A percentile compares a stretch with the other conserved stretches of the same genome.
Evolutionary conservation across 202 grass and related monocot genomes (phyloP).

Genomic region (Saccharum hybrid): DNA sequence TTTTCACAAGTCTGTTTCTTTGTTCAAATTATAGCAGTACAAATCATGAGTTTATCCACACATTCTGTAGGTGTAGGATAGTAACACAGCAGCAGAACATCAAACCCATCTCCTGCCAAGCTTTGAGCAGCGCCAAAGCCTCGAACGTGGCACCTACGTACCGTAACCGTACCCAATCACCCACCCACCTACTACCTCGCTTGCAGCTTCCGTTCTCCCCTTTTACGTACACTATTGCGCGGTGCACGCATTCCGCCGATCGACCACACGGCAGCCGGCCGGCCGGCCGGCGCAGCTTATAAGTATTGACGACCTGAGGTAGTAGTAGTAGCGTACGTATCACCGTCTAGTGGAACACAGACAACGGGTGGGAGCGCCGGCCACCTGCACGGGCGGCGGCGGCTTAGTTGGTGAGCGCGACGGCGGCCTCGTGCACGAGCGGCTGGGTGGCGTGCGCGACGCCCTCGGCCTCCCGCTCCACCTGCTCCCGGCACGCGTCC

Average conservation of each 20-base stretch:
- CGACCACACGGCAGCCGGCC: background rate
- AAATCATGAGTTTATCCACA: conserved; percentile 9
- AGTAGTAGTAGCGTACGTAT: background rate
- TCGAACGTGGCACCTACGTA: conserved; percentile 9
- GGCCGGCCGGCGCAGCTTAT: background rate
- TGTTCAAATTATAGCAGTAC: conserved; percentile 15
- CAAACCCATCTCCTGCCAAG: conserved; percentile 9
- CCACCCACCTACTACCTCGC: background rate
- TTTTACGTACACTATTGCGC: background rate
- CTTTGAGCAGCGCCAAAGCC: background rate
- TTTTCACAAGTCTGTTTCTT: background rate
- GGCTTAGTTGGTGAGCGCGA: conserved; percentile 43
- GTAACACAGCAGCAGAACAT: conserved; percentile 12
- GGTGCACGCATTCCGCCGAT: background rate
- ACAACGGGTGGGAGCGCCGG: background rate
- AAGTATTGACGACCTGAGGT: background rate
- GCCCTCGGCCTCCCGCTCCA: conserved; percentile 52
- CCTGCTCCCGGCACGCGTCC: conserved; percentile 50
- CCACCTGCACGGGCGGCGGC: too few relatives aligned
- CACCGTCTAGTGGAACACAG: background rate
- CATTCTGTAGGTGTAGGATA: background rate
- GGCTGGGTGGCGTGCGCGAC: conserved; percentile 62
- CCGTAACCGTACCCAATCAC: background rate
- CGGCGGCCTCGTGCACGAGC: conserved; percentile 62
- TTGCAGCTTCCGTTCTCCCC: background rate